Evolutionary conservation across 345 rosid species (phyloP).

Genomic region (Gossypium arboreum): DNA sequence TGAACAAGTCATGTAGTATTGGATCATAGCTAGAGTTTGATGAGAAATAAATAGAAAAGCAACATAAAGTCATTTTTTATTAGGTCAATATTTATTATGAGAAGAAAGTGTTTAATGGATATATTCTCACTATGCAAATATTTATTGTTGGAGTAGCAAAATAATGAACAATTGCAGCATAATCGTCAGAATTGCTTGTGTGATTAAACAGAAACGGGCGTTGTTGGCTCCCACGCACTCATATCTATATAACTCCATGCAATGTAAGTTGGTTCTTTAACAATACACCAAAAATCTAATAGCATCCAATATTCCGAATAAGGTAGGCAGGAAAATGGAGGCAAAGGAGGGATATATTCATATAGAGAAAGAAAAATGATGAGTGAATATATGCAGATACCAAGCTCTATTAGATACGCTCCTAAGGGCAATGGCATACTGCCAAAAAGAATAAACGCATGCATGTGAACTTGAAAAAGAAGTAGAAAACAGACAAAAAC

Average conservation of each 20-base stretch:
- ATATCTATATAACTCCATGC: not conserved
- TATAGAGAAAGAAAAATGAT: not conserved
- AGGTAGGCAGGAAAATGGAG: not conserved
- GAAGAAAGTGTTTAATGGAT: not conserved
- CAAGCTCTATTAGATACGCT: not conserved
- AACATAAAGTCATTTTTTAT: not conserved
- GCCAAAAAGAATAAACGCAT: not conserved
- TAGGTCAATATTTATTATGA: not conserved
- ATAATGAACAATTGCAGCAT: not conserved
- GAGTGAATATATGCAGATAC: not conserved
- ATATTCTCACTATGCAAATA: not conserved
- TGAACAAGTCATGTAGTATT: not conserved
- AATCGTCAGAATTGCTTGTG: not conserved
- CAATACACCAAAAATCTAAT: not conserved
- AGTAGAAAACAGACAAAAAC: not conserved
- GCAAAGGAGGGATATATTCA: not conserved
- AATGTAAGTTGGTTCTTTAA: not conserved
- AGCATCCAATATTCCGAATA: not conserved
- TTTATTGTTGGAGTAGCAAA: not conserved
- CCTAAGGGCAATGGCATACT: not conserved
- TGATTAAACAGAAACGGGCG: not conserved
- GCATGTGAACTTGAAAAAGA: not conserved
- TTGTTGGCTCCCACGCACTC: not conserved
- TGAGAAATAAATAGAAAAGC: not conserved
- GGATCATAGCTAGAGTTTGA: not conserved